Conservation (phyloP, 805 yeast genomes). For the Phaffomyces thermotolerans region DNA sequence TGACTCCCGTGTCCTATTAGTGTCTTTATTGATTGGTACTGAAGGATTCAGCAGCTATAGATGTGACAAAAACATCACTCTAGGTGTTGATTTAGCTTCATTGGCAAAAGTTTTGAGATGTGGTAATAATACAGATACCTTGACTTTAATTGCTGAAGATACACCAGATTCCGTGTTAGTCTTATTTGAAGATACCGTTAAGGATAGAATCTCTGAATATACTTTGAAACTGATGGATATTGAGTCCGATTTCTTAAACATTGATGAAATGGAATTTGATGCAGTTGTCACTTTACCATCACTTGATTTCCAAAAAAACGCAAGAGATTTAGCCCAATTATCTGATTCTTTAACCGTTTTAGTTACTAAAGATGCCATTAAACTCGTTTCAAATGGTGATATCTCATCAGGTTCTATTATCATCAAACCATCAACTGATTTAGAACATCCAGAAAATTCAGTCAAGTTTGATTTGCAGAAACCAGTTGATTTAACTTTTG, state of each 20-base stretch:
- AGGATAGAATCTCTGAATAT: conserved; percentile 89
- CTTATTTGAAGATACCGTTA: conserved; percentile 84
- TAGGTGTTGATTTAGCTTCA: conserved; percentile 88
- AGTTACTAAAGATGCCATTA: conserved; percentile 88
- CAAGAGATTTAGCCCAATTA: conserved; percentile 79
- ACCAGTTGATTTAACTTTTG: conserved; percentile 85
- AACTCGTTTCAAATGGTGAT: conserved; percentile 86
- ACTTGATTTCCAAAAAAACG: conserved; percentile 78
- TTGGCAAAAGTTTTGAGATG: conserved; percentile 82
- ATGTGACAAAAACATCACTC: conserved; percentile 88
- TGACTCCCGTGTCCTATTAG: conserved; percentile 90
- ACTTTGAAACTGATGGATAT: conserved; percentile 90
- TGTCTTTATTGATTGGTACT: conserved; percentile 78
- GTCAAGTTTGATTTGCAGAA: conserved; percentile 72
- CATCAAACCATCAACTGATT: conserved; percentile 74
- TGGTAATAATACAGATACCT: conserved; percentile 83
- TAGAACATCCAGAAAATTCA: conserved; percentile 72
- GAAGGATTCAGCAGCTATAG: conserved; percentile 88
- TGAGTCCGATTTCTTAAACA: conserved; percentile 87
- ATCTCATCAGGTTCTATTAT: conserved; percentile 83
- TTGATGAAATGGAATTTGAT: conserved; percentile 91
- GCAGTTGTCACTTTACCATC: conserved; percentile 84
- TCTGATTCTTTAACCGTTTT: conserved; percentile 81
- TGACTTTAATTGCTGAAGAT: conserved; percentile 87
- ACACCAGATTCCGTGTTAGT: conserved; percentile 71